Evolutionary conservation across 2,329 filamentous ascomycete genomes (phyloP).

Genomic region (Magnaporthales sp.): DNA sequence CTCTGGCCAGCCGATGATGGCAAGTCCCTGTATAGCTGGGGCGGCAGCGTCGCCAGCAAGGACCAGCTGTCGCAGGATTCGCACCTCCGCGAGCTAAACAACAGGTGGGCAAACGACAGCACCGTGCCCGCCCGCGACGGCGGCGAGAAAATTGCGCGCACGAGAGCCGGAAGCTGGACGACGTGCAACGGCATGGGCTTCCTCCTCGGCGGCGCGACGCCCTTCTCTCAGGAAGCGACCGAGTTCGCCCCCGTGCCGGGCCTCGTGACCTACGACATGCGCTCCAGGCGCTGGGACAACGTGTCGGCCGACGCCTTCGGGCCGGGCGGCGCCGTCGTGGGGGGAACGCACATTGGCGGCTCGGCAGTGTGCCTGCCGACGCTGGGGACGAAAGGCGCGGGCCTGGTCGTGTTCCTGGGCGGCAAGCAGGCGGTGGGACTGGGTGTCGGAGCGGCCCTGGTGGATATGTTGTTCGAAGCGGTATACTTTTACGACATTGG

Average conservation of each 20-base stretch:
- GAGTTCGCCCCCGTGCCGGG: background rate
- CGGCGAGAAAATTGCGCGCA: background rate
- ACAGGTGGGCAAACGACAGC: background rate
- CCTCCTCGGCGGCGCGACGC: background rate
- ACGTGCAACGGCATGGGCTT: background rate
- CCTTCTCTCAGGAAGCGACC: background rate
- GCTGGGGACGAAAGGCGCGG: conserved; percentile 16
- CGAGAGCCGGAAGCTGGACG: background rate
- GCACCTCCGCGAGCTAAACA: background rate
- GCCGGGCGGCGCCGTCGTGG: background rate
- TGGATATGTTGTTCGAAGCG: conserved; percentile 1
- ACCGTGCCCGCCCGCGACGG: background rate
- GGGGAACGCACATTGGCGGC: conserved; percentile 7
- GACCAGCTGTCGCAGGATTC: background rate
- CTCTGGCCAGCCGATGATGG: background rate
- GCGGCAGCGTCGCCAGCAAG: background rate
- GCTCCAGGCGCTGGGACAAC: background rate
- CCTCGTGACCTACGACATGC: background rate
- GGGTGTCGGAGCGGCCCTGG: background rate
- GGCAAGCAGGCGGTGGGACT: background rate
- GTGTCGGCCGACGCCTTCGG: background rate
- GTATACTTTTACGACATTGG: conserved; percentile 24
- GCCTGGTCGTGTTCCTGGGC: conserved; percentile 4
- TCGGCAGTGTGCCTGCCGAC: conserved; percentile 21
- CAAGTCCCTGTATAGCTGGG: conserved; percentile 5